Percentiles rank a stretch among this genome's conserved stretches.
phyloP scores from a whole-genome alignment of 2,329 filamentous ascomycete genomes.

The Cladosporium sp. region DNA sequence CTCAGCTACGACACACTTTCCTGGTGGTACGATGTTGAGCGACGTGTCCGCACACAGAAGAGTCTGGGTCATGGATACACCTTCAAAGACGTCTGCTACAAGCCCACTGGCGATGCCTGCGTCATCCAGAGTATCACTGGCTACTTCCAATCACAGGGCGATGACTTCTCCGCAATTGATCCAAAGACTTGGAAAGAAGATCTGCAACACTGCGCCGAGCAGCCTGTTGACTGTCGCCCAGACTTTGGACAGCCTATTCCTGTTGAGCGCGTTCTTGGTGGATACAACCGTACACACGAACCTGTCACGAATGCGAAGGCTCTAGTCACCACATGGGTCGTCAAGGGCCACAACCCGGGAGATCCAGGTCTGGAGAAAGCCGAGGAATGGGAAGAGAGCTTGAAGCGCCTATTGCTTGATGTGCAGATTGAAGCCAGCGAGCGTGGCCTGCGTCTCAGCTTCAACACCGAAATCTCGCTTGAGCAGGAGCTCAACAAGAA shows the following conservation, averaged over 20 bases:
- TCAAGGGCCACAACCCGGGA: constrained; percentile 78
- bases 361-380: constrained; percentile 66
- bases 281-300: constrained; percentile 58
- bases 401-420: constrained; percentile 70
- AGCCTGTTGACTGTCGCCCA: constrained; percentile 70
- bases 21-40: constrained; percentile 94
- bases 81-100: constrained; percentile 86
- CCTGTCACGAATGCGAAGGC: constrained; percentile 68
- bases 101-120: constrained; percentile 82
- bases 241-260: constrained; percentile 86
- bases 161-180: constrained; percentile 41
- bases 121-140: constrained; percentile 89
- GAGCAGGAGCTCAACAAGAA: constrained; percentile 97
- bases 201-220: constrained; percentile 68
- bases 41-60: constrained; percentile 67
- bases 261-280: constrained; percentile 80
- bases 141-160: constrained; percentile 69
- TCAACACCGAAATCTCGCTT: constrained; percentile 90
- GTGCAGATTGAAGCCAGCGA: constrained; percentile 74
- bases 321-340: constrained; percentile 89
- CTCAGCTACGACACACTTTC: constrained; percentile 80
- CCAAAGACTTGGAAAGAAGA: constrained; percentile 67
- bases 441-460: constrained; percentile 80
- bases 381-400: constrained; percentile 82
- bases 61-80: constrained; percentile 64